Conservation (phyloP, 208 protist species). For the Tritrichomonas foetus region DNA sequence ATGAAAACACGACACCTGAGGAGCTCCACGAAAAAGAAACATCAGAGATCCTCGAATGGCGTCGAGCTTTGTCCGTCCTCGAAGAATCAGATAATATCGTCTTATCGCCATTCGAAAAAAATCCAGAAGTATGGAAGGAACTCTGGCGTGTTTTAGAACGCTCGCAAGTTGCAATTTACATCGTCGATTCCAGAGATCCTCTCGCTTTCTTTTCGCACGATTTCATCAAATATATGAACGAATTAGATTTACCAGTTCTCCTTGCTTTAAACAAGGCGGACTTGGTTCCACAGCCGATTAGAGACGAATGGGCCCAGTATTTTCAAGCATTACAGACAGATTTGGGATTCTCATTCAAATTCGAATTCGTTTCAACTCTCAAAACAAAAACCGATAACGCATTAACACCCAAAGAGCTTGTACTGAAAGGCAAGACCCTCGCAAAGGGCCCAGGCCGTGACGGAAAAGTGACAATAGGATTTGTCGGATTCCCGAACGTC, state of each 20-base stretch:
- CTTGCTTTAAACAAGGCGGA: slow-evolving; percentile 3
- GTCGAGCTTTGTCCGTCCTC: not conserved
- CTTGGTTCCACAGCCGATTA: not conserved
- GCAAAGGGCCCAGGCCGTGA: not conserved
- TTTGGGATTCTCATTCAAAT: not conserved
- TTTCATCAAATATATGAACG: slow-evolving; percentile 26
- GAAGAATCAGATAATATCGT: slow-evolving; percentile 8
- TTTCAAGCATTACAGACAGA: not conserved
- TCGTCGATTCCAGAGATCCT: slow-evolving; percentile 31
- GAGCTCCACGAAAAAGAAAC: not conserved
- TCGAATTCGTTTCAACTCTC: not conserved
- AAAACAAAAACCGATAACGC: not conserved
- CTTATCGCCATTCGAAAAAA: slow-evolving; percentile 42
- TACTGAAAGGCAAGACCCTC: not conserved
- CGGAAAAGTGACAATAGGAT: not conserved
- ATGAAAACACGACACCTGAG: slow-evolving; percentile 37
- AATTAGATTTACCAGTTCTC: not conserved
- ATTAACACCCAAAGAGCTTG: slow-evolving; percentile 2
- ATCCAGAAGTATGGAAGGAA: slow-evolving; percentile 35
- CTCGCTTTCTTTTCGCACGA: slow-evolving; percentile 6
- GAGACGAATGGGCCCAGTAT: slow-evolving; percentile 19
- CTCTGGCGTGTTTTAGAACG: slow-evolving; percentile 32
- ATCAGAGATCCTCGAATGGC: slow-evolving; percentile 35
- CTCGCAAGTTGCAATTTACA: not conserved
- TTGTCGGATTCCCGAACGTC: slow-evolving; percentile 42